Conservation (phyloP, 305 asterid genomes). For the Salvia sclarea region DNA sequence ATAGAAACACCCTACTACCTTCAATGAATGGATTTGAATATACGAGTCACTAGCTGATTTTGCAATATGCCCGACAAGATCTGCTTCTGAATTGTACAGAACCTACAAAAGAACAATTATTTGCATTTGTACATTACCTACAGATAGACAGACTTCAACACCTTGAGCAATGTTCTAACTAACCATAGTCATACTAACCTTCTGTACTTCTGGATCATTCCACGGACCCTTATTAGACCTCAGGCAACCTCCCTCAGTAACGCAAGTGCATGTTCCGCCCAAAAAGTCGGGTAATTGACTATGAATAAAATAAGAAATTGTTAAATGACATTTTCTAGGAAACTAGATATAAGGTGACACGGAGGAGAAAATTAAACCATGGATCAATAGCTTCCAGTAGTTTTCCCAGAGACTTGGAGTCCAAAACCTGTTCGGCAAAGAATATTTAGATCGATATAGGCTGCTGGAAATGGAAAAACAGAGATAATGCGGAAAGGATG, state of each 20-base stretch:
- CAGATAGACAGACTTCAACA: conserved; percentile 27
- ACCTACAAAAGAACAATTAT: conserved; percentile 47
- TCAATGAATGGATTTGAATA: conserved; percentile 52
- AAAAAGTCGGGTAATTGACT: conserved; percentile 96
- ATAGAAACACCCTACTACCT: conserved; percentile 45
- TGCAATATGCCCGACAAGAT: conserved; percentile 54
- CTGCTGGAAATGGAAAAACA: not conserved
- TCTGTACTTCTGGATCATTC: conserved; percentile 82
- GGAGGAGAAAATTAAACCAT: conserved; percentile 46
- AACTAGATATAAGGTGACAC: conserved; percentile 26
- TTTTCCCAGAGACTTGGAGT: conserved; percentile 71
- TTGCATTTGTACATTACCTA: conserved; percentile 39
- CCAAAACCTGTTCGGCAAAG: conserved; percentile 65
- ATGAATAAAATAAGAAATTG: conserved; percentile 30
- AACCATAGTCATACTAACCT: conserved; percentile 49
- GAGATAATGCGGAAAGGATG: not conserved
- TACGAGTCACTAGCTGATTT: conserved; percentile 52
- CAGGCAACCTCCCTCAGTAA: conserved; percentile 82
- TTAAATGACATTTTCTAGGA: conserved; percentile 29
- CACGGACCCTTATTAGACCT: conserved; percentile 94
- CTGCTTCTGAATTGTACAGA: conserved; percentile 58
- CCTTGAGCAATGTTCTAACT: conserved; percentile 7
- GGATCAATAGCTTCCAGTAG: conserved; percentile 78
- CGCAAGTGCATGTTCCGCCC: conserved; percentile 88
- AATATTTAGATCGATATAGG: conserved; percentile 23